Conservation (phyloP, 805 yeast species). For the Kodamaea laetipori region DNA sequence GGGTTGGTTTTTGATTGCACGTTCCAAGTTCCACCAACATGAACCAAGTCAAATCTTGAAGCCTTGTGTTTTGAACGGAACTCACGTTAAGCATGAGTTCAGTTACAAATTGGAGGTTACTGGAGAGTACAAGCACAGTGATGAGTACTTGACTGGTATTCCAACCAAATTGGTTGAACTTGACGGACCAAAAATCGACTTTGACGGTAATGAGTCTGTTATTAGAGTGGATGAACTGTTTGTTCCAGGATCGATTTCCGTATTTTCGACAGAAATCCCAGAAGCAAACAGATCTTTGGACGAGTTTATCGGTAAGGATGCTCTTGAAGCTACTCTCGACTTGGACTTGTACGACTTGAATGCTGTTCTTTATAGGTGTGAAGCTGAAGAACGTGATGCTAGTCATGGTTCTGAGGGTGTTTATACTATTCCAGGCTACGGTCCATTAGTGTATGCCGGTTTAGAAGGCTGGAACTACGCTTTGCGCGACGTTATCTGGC, state of each 20-base stretch:
- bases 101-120: conserved; percentile 55
- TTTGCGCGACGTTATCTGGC: conserved; percentile 58
- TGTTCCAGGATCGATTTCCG: conserved; percentile 90
- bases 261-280: conserved; percentile 69
- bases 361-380: conserved; percentile 72
- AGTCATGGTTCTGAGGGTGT: conserved; percentile 72
- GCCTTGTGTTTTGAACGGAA: conserved; percentile 62
- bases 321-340: conserved; percentile 66
- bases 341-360: conserved; percentile 72
- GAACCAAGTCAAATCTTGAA: conserved; percentile 54
- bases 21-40: conserved; percentile 65
- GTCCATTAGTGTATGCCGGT: conserved; percentile 82
- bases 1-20: conserved; percentile 87
- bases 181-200: conserved; percentile 49
- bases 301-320: conserved; percentile 69
- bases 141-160: conserved; percentile 55
- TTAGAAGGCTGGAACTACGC: conserved; percentile 88
- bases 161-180: conserved; percentile 64
- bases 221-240: conserved; percentile 62
- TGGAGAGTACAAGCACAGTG: conserved; percentile 50
- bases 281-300: conserved; percentile 69
- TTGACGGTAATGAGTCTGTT: conserved; percentile 47
- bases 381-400: conserved; percentile 83
- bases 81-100: conserved; percentile 57
- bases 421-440: conserved; percentile 73